phyloP scores from a whole-genome alignment of 768 basidiomycete species.

The Obba rivulosa region DNA sequence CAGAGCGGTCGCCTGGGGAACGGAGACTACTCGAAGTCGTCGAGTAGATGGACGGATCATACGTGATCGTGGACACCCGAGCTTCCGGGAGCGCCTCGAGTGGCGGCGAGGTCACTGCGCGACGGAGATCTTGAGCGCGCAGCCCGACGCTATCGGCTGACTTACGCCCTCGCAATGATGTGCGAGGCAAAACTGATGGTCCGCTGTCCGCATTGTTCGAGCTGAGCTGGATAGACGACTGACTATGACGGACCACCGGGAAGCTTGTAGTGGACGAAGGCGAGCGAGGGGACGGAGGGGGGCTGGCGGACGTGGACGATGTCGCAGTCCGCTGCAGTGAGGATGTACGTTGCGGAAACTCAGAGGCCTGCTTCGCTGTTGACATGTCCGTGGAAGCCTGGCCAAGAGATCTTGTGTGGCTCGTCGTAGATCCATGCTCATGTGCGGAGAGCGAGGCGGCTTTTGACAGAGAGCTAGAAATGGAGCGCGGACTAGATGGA shows the following conservation, averaged over 20 bases:
- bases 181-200: slow-evolving; percentile 8
- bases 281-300: not conserved
- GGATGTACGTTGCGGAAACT: no score
- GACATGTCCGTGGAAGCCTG: slow-evolving; percentile 1
- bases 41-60: no score
- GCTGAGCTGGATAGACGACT: slow-evolving; percentile 11
- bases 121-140: no score
- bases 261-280: slow-evolving; percentile 1
- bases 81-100: no score
- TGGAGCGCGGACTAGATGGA: not conserved
- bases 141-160: slow-evolving; percentile 7
- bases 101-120: no score
- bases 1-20: slow-evolving; percentile 24
- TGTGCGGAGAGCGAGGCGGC: no score
- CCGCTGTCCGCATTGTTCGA: slow-evolving; percentile 5
- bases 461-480: not conserved
- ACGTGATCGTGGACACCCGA: no score
- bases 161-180: slow-evolving; percentile 9
- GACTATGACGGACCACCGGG: slow-evolving; percentile 14
- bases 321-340: no score
- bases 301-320: not conserved
- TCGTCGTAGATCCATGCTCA: no score
- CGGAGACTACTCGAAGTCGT: no score
- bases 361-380: not conserved
- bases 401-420: not conserved